Base-by-base conservation (phyloP, 805 yeast genomes). In the Tetrapisispora pingtungensis region DNA sequence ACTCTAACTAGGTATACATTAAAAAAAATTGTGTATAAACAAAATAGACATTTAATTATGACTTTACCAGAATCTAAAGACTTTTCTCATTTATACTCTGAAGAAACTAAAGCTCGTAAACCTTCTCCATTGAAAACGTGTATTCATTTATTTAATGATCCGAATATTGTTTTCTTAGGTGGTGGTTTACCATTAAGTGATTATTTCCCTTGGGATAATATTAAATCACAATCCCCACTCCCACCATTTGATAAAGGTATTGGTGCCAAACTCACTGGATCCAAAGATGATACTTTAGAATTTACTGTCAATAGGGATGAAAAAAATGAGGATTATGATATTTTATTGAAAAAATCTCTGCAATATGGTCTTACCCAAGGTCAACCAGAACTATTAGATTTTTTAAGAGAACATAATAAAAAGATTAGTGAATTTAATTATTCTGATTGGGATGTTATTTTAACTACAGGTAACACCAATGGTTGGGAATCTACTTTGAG, bases 181-280 rank as follows among this genome's bases (percentile, higher is more conserved):
- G 98, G 97, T 56, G 98, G 98, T 7, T 75, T 90, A 55, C 98
- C 98, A 13, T 69, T 86, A 62, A 70, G 96, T 22, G 90, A 84
- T 50, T 84, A 85, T 66, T 90, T 90, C 75, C 97, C 98, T 36
- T 86, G 90, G 75, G 86, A 88, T 56, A 76, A 78, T 52, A 62
- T 90, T 46, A 62, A 73, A 19, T 81, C 83, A 13, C 77, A 77
- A 45, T 71, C 87, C 7, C 95, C 96, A 45, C 72, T 78, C 12
- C 83, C 93, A 19, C 94, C 95, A 1, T 90, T 88, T 62, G 57
- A 70, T 13, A 71, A 78, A 26, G 96, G 96, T 44, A 83, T 86
- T 49, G 85, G 81, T 30, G 80, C 82, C n/a, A 74, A 78, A 42
- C 60, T 57, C 40, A 48, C 71, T 14, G 67, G 58, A 20, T 43